Conservation (phyloP, 805 yeast species). For the Pichia kluyveri region DNA sequence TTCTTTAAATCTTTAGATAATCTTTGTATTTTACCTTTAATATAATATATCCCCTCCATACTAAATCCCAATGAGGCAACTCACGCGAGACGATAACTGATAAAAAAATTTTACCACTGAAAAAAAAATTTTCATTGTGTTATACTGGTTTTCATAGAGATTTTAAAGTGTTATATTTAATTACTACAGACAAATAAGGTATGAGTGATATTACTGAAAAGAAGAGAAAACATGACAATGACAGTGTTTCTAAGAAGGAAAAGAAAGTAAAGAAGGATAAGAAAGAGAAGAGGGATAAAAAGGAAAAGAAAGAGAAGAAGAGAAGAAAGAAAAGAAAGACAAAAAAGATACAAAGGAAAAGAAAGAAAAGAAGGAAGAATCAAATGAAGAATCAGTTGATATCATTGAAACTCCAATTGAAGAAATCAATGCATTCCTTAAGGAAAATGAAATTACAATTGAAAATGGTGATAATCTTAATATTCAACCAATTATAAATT, state of each 20-base stretch:
- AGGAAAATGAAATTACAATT: constrained; percentile 67
- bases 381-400: constrained; percentile 7
- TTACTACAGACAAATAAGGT: neutral
- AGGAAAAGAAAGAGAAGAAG: constrained; percentile 26
- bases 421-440: constrained; percentile 54
- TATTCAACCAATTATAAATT: constrained; percentile 62
- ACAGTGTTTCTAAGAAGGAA: constrained; percentile 16
- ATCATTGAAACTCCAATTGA: constrained; percentile 19
- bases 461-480: constrained; percentile 53
- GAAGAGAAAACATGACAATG: constrained; percentile 21
- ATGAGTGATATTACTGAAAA: constrained; percentile 19
- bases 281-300: constrained; percentile 22
- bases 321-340: constrained; percentile 31
- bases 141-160: neutral
- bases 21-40: neutral
- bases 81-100: too few species aligned
- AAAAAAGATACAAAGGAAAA: constrained; percentile 31
- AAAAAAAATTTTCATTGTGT: neutral
- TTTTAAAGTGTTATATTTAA: too few species aligned
- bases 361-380: constrained; percentile 21
- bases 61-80: too few species aligned
- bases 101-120: neutral
- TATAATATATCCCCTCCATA: too few species aligned
- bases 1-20: neutral
- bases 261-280: constrained; percentile 21